Base-by-base conservation (phyloP, 495 filamentous ascomycete genomes). In the Arthonia radiata region DNA sequence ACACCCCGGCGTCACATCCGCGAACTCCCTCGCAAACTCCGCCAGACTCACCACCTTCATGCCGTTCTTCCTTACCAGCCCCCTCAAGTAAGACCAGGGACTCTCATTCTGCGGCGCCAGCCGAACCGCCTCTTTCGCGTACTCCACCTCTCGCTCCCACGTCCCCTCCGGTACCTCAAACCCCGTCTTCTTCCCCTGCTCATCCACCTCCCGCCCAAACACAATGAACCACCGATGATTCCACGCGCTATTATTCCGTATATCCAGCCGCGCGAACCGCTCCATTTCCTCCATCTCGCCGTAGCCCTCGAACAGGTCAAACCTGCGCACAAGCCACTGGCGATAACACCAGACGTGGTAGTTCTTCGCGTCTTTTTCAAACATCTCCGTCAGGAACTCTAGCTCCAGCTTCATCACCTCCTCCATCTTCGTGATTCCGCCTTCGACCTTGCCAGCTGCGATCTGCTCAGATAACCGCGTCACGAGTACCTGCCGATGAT, bases 331-430 rank as follows among this genome's bases (percentile, higher is more conserved):
- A 1, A 94, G 56, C 64, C 82, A 94, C 49, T 92, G 86, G 31
- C 52, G 41, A 47, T 94, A 94, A 28, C 70, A 76, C 83, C 86
- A 97, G 21, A 97, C 89, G 46, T 97, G 86, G 43, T 94, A 94
- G 54, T 97, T 97, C 47, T 97, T 97, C 8, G 70, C 62, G 47
- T 97, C 86, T 36, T 69, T 57, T 31, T 60, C 59, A 23, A 97
- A 75, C 65, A 93, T 93, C 22, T 57, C 39, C 31, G 57, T 59
- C 24, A 91, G 61, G 54, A 97, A 97, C 19, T 55, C 53, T 15
- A 50, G 44, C 52, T 97, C 86, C 11, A n/a, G n/a, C n/a, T n/a
- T n/a, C n/a, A n/a, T n/a, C n/a, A n/a, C n/a, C n/a, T n/a, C n/a
- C n/a, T n/a, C n/a, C n/a, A n/a, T n/a, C n/a, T n/a, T n/a, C n/a